A percentile compares a stretch with the other conserved stretches of the same genome.
Evolutionary conservation across 2,329 filamentous ascomycete species (phyloP).

Genomic region (Colletotrichum sp.): DNA sequence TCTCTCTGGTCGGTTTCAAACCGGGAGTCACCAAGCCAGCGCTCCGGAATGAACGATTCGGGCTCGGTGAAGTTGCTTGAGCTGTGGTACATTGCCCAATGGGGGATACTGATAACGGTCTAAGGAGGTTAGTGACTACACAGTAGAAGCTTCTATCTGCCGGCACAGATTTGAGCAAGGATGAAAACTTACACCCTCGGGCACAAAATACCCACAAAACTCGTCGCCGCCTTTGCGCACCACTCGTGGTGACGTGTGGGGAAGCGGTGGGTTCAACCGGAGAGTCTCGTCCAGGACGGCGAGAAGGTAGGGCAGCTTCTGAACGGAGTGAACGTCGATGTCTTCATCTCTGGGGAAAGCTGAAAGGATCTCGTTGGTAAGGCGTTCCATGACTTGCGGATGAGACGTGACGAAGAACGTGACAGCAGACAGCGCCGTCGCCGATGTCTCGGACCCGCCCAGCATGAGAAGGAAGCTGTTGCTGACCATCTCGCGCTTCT

Average conservation of each 20-base stretch:
- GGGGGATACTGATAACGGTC: constrained; percentile 41
- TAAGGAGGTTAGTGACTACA: accelerated
- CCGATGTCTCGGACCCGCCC: constrained; percentile 38
- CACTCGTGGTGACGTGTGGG: constrained; percentile 27
- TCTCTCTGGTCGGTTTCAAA: constrained; percentile 26
- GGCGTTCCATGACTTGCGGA: constrained; percentile 29
- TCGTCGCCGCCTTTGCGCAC: constrained; percentile 33
- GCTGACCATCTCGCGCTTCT: background rate
- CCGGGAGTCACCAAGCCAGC: constrained; percentile 33
- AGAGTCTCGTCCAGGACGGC: constrained; percentile 47
- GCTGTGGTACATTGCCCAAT: constrained; percentile 25
- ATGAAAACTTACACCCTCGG: constrained; percentile 28
- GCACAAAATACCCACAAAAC: constrained; percentile 34
- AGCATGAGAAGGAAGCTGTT: constrained; percentile 16
- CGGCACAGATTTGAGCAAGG: accelerated
- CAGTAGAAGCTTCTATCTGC: no score
- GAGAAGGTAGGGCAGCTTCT: constrained; percentile 38
- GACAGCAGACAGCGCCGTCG: constrained; percentile 29
- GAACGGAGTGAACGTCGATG: constrained; percentile 35
- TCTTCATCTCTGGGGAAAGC: constrained; percentile 36
- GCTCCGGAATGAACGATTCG: constrained; percentile 46
- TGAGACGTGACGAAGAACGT: constrained; percentile 32
- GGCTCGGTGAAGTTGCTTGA: constrained; percentile 45
- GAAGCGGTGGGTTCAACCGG: constrained; percentile 39
- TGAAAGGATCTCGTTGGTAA: constrained; percentile 41